Percentiles rank a stretch among this genome's conserved stretches.
phyloP scores from a whole-genome alignment of 257 asterid species.

The Solanum habrochaites region DNA sequence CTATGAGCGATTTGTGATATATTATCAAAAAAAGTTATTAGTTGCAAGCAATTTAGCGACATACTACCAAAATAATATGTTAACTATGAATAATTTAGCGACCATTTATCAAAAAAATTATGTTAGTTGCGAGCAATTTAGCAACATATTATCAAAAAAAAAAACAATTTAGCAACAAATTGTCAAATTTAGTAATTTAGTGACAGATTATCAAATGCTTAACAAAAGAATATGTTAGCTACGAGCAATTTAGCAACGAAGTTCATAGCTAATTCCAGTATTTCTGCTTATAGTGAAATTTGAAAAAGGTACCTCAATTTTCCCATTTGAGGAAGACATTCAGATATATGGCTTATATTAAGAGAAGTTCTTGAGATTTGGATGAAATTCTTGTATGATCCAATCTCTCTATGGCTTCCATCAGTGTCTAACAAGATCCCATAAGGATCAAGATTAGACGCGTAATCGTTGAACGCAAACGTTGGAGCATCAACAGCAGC shows the following conservation, averaged over 20 bases:
- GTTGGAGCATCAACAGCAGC: conserved; percentile 12
- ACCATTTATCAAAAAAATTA: background rate
- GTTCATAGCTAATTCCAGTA: background rate
- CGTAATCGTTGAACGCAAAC: conserved; percentile 28
- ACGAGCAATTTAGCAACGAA: background rate
- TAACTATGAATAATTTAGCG: background rate
- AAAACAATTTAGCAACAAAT: background rate
- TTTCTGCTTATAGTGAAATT: background rate
- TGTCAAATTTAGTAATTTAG: background rate
- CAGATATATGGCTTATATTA: conserved; percentile 42
- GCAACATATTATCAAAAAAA: background rate
- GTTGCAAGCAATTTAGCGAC: background rate
- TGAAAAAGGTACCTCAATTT: conserved; percentile 42
- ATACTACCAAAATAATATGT: background rate
- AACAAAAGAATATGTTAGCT: background rate
- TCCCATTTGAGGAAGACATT: conserved; percentile 59
- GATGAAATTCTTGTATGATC: conserved; percentile 68
- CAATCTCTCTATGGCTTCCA: conserved; percentile 46
- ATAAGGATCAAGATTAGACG: conserved; percentile 59
- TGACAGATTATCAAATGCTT: background rate
- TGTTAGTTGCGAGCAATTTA: background rate
- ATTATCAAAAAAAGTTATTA: background rate
- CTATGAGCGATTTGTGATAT: too few species aligned
- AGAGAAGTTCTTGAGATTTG: conserved; percentile 52
- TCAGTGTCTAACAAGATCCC: conserved; percentile 52